Evolutionary conservation across 2,329 filamentous ascomycete genomes (phyloP).

Genomic region (Botrytis fragariae): DNA sequence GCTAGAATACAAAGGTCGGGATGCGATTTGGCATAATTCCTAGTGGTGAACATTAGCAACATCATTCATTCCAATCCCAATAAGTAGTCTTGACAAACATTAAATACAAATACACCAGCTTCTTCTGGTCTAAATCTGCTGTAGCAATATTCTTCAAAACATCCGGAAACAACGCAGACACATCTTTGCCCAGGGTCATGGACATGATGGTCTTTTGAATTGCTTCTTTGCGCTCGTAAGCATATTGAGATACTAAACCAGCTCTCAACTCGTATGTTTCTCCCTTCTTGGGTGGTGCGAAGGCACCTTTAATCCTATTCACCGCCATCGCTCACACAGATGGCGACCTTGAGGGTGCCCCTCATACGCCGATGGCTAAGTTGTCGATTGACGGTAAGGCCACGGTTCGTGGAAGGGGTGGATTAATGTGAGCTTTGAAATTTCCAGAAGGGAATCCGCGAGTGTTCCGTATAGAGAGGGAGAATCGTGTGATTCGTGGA

Average conservation of each 20-base stretch:
- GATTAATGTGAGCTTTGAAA: neutral
- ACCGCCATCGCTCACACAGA: slow-evolving; percentile 70
- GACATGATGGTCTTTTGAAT: slow-evolving; percentile 99
- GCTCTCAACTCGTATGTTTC: slow-evolving; percentile 97
- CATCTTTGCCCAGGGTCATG: slow-evolving; percentile 98
- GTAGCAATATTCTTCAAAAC: slow-evolving; percentile 99
- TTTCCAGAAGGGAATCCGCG: neutral
- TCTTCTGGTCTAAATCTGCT: slow-evolving; percentile 93
- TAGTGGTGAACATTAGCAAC: slow-evolving; percentile 41
- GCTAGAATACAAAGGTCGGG: slow-evolving; percentile 97
- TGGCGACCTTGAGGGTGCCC: slow-evolving; percentile 41
- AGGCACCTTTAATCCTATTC: slow-evolving; percentile 91
- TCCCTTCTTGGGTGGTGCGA: slow-evolving; percentile 89
- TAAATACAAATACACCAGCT: slow-evolving; percentile 95
- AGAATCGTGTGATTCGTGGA: slow-evolving; percentile 1
- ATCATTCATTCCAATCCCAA: neutral
- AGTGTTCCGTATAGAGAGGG: neutral
- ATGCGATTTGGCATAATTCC: slow-evolving; percentile 99
- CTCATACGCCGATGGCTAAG: slow-evolving; percentile 38
- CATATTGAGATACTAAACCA: slow-evolving; percentile 96
- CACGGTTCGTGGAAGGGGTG: slow-evolving; percentile 25
- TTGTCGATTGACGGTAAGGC: slow-evolving; percentile 26
- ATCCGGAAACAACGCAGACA: slow-evolving; percentile 94
- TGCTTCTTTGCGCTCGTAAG: slow-evolving; percentile 96
- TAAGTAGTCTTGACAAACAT: slow-evolving; percentile 58